Evolutionary conservation across 139 green algal genomes (phyloP).

Genomic region (Gonium pectorale): DNA sequence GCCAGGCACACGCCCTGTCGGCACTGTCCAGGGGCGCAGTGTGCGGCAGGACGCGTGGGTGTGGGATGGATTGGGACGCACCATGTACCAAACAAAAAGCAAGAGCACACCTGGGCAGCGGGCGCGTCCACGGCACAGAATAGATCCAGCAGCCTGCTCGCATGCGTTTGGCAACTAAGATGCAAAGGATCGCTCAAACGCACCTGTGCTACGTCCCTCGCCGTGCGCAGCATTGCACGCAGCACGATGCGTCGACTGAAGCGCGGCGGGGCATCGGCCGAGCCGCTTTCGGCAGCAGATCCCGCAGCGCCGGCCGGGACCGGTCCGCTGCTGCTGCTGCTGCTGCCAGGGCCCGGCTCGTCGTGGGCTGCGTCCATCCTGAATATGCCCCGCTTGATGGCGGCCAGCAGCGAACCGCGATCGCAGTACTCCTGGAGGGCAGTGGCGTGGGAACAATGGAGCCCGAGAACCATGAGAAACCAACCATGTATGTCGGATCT

Average conservation of each 20-base stretch:
- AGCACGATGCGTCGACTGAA: not conserved
- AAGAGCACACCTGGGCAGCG: no score
- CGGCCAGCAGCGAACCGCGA: constrained; percentile 5
- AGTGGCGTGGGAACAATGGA: no score
- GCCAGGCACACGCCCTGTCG: no score
- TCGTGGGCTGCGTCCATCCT: not conserved
- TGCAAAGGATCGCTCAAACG: not conserved
- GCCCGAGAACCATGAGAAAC: no score
- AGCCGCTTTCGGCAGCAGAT: not conserved
- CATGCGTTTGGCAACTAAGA: no score
- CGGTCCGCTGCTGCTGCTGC: not conserved
- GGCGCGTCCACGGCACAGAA: not conserved
- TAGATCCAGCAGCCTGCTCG: not conserved
- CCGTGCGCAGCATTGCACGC: not conserved
- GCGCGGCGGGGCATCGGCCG: not conserved
- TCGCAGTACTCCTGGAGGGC: constrained; percentile 19
- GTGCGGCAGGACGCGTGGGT: not conserved
- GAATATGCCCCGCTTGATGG: constrained; percentile 27
- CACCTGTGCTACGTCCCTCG: constrained; percentile 8
- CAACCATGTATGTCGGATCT: not conserved
- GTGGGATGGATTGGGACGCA: not conserved
- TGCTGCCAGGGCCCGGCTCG: not conserved
- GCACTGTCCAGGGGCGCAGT: not conserved
- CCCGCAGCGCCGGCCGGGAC: not conserved
- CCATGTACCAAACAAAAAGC: no score